These are phyloP conservation scores for Pyricularia pennisetigena DNA, from an alignment of 2,329 filamentous ascomycete species.

Conservation along the genomic window DNA sequence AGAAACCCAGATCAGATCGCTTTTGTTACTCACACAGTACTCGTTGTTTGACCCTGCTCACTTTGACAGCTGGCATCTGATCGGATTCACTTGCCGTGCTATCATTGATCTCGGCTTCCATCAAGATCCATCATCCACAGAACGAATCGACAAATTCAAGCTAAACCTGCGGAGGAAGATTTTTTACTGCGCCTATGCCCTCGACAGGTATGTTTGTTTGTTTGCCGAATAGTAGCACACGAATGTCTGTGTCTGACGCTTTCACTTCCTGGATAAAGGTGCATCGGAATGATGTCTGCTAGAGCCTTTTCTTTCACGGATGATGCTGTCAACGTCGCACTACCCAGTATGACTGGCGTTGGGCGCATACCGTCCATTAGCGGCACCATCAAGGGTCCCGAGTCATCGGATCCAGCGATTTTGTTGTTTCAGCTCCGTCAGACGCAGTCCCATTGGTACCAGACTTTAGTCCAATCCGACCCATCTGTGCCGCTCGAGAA, in stretches of 20 bases:
- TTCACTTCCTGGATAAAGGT: conserved; percentile 34
- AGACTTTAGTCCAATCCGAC: conserved; percentile 74
- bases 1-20: conserved; percentile 74
- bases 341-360: conserved; percentile 47
- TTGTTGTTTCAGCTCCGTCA: conserved; percentile 76
- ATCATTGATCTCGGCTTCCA: conserved; percentile 87
- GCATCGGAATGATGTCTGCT: conserved; percentile 80
- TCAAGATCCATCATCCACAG: conserved; percentile 72
- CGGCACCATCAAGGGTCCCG: conserved; percentile 32
- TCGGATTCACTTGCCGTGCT: conserved; percentile 81
- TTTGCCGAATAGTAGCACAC: background rate
- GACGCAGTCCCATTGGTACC: conserved; percentile 83
- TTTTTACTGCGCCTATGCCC: conserved; percentile 82
- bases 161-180: conserved; percentile 73
- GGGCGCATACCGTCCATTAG: conserved; percentile 30
- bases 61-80: conserved; percentile 89
- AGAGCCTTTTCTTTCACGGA: conserved; percentile 91
- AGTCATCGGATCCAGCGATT: conserved; percentile 58
- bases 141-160: conserved; percentile 55
- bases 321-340: conserved; percentile 72
- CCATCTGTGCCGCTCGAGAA: conserved; percentile 54
- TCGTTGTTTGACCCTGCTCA: conserved; percentile 82
- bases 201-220: conserved; percentile 59
- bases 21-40: conserved; percentile 80
- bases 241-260: background rate